Conservation (phyloP, 805 yeast genomes). For the Starmerella stellata region DNA sequence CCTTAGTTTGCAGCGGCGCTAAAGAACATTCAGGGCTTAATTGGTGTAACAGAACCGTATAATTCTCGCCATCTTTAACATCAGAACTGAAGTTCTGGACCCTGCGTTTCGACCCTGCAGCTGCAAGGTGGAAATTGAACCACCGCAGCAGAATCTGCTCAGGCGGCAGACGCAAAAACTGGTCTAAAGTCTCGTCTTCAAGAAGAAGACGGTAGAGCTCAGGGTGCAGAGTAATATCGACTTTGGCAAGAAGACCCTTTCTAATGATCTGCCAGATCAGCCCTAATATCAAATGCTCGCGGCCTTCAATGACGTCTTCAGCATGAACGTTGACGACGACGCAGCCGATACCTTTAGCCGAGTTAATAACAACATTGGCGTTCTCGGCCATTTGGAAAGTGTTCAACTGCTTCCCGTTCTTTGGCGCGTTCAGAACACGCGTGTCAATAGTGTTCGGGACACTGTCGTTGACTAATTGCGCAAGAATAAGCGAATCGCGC, state of each 20-base stretch:
- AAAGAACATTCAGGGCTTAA: slow-evolving; percentile 75
- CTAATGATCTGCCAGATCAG: slow-evolving; percentile 96
- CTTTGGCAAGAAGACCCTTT: slow-evolving; percentile 83
- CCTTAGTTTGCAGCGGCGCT: slow-evolving; percentile 61
- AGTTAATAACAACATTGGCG: slow-evolving; percentile 92
- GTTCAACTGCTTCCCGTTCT: slow-evolving; percentile 61
- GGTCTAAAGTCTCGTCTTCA: slow-evolving; percentile 93
- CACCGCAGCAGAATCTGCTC: slow-evolving; percentile 92
- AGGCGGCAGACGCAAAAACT: slow-evolving; percentile 89
- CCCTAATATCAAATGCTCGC: slow-evolving; percentile 86
- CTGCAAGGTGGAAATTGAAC: slow-evolving; percentile 91
- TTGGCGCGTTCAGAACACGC: slow-evolving; percentile 82
- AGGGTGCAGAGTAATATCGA: slow-evolving; percentile 90
- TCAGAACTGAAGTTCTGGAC: slow-evolving; percentile 76
- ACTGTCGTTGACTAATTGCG: slow-evolving; percentile 88
- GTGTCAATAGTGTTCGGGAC: slow-evolving; percentile 98
- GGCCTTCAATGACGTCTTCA: slow-evolving; percentile 92
- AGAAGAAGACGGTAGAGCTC: slow-evolving; percentile 86
- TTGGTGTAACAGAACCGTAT: slow-evolving; percentile 76
- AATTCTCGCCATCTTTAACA: slow-evolving; percentile 87
- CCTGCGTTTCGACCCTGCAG: slow-evolving; percentile 75
- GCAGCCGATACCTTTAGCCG: slow-evolving; percentile 98
- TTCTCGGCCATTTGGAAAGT: slow-evolving; percentile 92
- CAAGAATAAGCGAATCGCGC: slow-evolving; percentile 80
- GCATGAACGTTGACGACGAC: slow-evolving; percentile 95